These are phyloP conservation scores for Magnusiomyces fungicola DNA, from an alignment of 1,139 yeast species.

Conservation along the genomic window DNA sequence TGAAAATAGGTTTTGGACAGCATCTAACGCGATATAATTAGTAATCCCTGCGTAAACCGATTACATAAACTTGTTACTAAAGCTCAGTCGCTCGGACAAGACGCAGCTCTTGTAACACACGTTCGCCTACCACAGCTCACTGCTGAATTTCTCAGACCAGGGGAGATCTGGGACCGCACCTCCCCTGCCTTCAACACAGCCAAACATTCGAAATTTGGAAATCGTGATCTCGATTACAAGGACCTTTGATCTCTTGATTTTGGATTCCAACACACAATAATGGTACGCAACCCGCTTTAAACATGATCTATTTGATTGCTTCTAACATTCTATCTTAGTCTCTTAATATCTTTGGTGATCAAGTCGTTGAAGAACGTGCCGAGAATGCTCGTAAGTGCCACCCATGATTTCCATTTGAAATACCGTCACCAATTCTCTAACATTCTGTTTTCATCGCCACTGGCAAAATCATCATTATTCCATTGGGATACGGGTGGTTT, in stretches of 20 bases:
- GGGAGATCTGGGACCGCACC: neutral
- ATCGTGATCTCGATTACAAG: neutral
- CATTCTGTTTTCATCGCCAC: too few species aligned
- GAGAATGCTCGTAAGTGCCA: slow-evolving; percentile 72
- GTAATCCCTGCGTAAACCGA: too few species aligned
- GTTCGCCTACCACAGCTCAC: too few species aligned
- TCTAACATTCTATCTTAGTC: slow-evolving; percentile 36
- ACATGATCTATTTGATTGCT: neutral
- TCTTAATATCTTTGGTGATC: slow-evolving; percentile 93
- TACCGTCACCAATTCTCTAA: too few species aligned
- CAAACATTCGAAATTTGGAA: neutral
- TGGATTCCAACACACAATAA: neutral
- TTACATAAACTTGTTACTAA: too few species aligned
- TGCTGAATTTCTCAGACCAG: too few species aligned
- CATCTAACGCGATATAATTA: too few species aligned
- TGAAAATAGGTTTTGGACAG: too few species aligned
- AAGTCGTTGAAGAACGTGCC: slow-evolving; percentile 94
- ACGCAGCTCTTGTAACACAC: too few species aligned
- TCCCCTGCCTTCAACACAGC: neutral
- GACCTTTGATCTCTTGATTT: neutral
- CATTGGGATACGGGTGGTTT: too few species aligned
- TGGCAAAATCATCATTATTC: too few species aligned
- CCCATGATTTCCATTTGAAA: neutral
- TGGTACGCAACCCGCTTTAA: neutral
- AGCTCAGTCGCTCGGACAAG: too few species aligned